These are phyloP conservation scores for Yamadazyma takamatsuzukensis DNA, from an alignment of 805 yeast species.

Conservation along the genomic window DNA sequence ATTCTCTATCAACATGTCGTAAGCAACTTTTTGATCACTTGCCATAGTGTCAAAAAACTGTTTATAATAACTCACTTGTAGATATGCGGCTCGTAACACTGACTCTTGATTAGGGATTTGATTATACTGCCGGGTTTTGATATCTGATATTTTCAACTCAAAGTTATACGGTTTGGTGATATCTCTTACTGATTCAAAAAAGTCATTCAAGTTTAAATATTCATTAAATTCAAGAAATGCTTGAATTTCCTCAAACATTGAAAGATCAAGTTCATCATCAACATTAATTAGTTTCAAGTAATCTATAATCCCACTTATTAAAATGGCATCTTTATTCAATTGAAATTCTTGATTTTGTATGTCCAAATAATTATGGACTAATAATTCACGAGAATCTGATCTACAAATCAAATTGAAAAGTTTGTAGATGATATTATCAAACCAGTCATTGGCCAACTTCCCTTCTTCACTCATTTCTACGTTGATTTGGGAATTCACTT, in stretches of 20 bases:
- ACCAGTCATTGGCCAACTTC: conserved; percentile 31
- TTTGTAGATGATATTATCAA: conserved; percentile 37
- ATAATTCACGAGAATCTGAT: conserved; percentile 61
- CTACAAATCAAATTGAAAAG: conserved; percentile 35
- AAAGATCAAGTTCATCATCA: conserved; percentile 11
- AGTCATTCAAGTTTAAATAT: conserved; percentile 21
- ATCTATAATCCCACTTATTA: conserved; percentile 67
- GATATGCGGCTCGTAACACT: conserved; percentile 46
- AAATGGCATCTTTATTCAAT: conserved; percentile 24
- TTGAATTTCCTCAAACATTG: conserved; percentile 23
- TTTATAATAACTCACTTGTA: conserved; percentile 62
- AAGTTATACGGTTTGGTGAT: conserved; percentile 12
- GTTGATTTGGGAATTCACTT: conserved; percentile 15
- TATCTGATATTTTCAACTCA: conserved; percentile 37
- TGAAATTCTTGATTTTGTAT: conserved; percentile 16
- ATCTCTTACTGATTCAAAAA: conserved; percentile 14
- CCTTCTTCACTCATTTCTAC: conserved; percentile 12
- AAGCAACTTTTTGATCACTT: conserved; percentile 23
- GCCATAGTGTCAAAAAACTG: conserved; percentile 41
- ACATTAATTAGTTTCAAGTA: conserved; percentile 27
- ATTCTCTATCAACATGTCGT: conserved; percentile 43
- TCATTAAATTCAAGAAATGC: conserved; percentile 10
- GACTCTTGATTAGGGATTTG: conserved; percentile 47
- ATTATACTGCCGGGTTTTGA: conserved; percentile 53
- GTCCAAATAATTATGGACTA: conserved; percentile 51